phyloP scores from a whole-genome alignment of 2,329 filamentous ascomycete genomes.

The Fonsecaea nubica region DNA sequence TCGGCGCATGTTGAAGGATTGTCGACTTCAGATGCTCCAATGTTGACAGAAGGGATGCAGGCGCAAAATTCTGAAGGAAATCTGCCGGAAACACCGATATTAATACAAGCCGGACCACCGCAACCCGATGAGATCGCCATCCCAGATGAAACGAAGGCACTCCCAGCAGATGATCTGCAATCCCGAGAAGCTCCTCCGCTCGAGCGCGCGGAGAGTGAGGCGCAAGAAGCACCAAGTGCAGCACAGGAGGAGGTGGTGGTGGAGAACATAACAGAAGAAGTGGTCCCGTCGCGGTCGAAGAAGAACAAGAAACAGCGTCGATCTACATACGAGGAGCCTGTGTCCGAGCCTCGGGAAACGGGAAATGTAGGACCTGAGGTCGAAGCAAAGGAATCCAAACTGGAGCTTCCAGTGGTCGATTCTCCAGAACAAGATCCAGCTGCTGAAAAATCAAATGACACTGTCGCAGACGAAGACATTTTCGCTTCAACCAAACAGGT shows the following conservation, averaged over 20 bases:
- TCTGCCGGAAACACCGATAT: background rate
- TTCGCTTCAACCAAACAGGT: constrained; percentile 38
- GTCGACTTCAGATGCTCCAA: background rate
- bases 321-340: background rate
- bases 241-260: background rate
- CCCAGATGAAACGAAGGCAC: background rate
- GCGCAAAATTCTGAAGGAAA: background rate
- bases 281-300: background rate
- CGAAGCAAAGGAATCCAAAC: background rate
- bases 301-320: constrained; percentile 40
- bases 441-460: background rate
- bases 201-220: background rate
- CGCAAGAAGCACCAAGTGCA: background rate
- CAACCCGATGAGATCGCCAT: background rate
- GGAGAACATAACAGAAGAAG: background rate
- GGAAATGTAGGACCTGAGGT: background rate
- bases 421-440: background rate
- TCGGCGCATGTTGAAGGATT: background rate
- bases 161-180: background rate
- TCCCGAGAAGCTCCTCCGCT: background rate
- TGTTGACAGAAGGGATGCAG: background rate
- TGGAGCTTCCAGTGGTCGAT: background rate
- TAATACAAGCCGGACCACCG: background rate
- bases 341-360: background rate
- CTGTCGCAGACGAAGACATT: constrained; percentile 16